Evolutionary conservation across 2,329 filamentous ascomycete genomes (phyloP).

Genomic region (Beauveria caledonica): DNA sequence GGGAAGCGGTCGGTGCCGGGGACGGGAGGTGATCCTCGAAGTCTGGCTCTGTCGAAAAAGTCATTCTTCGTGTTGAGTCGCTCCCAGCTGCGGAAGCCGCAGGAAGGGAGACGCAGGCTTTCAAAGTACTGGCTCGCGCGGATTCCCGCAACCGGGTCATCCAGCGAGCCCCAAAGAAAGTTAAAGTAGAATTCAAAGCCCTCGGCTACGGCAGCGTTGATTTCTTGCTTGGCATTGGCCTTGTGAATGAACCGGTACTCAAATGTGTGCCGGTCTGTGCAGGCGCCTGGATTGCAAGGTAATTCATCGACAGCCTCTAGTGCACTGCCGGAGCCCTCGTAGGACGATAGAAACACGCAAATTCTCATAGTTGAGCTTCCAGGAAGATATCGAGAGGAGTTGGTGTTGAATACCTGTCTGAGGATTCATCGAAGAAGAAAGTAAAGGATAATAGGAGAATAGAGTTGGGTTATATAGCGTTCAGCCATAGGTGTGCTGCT

Average conservation of each 20-base stretch:
- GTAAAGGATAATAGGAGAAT: background rate
- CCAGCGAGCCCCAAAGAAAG: background rate
- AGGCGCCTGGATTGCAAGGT: background rate
- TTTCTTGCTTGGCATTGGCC: background rate
- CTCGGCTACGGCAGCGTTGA: background rate
- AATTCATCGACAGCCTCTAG: background rate
- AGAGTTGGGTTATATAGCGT: background rate
- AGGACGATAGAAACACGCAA: background rate
- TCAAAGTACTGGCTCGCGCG: background rate
- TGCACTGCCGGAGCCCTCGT: background rate
- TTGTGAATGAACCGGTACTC: background rate
- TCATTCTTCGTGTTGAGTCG: background rate
- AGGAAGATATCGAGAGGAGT: background rate
- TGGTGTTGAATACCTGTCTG: background rate
- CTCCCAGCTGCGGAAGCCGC: background rate
- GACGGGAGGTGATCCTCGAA: background rate
- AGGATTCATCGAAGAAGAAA: background rate
- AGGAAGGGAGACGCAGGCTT: background rate
- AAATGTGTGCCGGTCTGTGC: background rate
- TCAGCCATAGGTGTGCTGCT: too few relatives aligned
- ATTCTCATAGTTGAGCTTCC: background rate
- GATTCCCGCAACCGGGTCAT: background rate
- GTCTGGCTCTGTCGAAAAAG: background rate
- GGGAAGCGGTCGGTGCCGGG: background rate
- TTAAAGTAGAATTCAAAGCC: background rate